Evolutionary conservation across 2,329 filamentous ascomycete species (phyloP).

Genomic region (Alternaria sp.): DNA sequence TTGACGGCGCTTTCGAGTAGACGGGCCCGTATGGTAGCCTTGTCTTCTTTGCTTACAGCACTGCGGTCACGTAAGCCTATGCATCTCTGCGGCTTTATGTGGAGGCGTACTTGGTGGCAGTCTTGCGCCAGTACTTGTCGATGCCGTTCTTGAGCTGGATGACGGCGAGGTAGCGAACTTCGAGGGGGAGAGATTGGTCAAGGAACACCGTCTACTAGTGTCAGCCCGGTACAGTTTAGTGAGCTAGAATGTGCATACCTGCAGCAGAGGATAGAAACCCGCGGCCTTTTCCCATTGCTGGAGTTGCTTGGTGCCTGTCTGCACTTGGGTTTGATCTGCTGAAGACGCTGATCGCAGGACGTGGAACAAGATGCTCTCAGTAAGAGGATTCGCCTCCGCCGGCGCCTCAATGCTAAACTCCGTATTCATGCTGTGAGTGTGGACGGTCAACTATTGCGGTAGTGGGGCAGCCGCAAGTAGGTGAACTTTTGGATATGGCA

Average conservation of each 20-base stretch:
- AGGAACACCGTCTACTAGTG: constrained; percentile 73
- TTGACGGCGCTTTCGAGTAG: constrained; percentile 78
- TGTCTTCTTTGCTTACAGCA: constrained; percentile 72
- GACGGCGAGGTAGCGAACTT: constrained; percentile 86
- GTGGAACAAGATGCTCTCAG: constrained; percentile 55
- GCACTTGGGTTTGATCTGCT: constrained; percentile 55
- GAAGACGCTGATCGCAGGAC: constrained; percentile 58
- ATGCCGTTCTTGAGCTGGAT: constrained; percentile 97
- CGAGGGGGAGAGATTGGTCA: constrained; percentile 74
- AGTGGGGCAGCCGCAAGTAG: constrained; percentile 18
- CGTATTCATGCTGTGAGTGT: constrained; percentile 33
- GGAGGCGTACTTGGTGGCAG: constrained; percentile 66
- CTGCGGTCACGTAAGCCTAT: constrained; percentile 43
- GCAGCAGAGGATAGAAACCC: constrained; percentile 58
- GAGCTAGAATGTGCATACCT: constrained; percentile 31
- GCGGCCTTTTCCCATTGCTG: constrained; percentile 57
- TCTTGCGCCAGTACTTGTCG: constrained; percentile 90
- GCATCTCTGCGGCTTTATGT: background rate
- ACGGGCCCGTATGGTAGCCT: constrained; percentile 74
- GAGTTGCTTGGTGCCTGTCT: constrained; percentile 60
- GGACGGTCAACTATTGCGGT: constrained; percentile 4
- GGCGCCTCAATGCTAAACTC: constrained; percentile 67
- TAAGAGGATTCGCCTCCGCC: constrained; percentile 73
- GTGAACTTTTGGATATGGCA: background rate
- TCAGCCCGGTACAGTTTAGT: constrained; percentile 8